These are phyloP conservation scores for Hydrangea macrophylla DNA, from an alignment of 148 eudicot species.

Conservation along the genomic window DNA sequence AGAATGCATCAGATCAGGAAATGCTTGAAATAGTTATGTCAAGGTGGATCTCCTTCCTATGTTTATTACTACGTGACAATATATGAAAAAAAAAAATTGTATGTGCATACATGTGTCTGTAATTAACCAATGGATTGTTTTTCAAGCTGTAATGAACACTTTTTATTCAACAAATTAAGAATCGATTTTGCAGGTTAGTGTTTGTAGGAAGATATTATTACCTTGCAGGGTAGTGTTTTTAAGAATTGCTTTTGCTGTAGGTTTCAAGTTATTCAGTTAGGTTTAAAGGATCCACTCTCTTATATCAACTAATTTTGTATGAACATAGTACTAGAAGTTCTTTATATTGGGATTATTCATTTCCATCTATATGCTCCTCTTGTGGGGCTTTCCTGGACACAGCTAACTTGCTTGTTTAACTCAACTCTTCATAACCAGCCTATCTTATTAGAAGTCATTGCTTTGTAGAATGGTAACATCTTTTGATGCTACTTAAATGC, in stretches of 20 bases:
- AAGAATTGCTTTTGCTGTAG: no score
- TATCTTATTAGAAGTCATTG: no score
- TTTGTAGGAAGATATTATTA: no score
- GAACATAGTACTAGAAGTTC: background rate
- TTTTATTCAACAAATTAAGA: no score
- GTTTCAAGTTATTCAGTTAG: background rate
- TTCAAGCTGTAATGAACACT: background rate
- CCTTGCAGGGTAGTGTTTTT: no score
- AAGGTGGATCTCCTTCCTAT: conserved; percentile 43
- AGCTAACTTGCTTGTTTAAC: background rate
- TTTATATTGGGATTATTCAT: background rate
- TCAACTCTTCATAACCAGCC: background rate
- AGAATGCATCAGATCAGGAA: conserved; percentile 80
- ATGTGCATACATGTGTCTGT: background rate
- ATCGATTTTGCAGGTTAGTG: no score
- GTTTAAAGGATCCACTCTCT: background rate
- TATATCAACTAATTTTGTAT: background rate
- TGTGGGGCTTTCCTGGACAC: background rate
- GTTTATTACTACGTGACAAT: conserved; percentile 8
- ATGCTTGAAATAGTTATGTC: conserved; percentile 90
- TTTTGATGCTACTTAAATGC: no score
- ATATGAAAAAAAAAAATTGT: background rate
- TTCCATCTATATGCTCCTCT: background rate
- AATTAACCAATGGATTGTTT: background rate
- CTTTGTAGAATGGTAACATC: no score